These are phyloP conservation scores for Neurospora crassa DNA, from an alignment of 2,329 filamentous ascomycete species.

Conservation along the genomic window DNA sequence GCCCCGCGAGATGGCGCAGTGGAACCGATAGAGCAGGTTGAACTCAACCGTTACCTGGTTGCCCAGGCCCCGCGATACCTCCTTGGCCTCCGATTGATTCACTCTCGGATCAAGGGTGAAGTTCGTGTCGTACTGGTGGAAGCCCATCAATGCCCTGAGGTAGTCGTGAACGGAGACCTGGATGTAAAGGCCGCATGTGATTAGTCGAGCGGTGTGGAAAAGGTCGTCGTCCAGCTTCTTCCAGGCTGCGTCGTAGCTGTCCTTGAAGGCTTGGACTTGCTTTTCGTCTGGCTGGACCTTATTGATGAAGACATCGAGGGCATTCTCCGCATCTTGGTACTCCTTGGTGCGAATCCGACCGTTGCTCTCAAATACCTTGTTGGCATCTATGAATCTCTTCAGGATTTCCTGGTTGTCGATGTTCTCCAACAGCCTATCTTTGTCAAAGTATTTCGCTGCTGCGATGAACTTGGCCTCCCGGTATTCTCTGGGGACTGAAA, in stretches of 20 bases:
- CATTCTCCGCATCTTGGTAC: neutral
- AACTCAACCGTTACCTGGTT: conserved; percentile 62
- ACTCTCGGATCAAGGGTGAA: conserved; percentile 56
- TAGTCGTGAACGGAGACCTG: conserved; percentile 52
- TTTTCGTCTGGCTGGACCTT: neutral
- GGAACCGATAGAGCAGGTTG: conserved; percentile 58
- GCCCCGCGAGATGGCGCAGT: conserved; percentile 48
- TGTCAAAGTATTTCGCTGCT: neutral
- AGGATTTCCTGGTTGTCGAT: neutral
- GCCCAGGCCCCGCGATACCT: conserved; percentile 45
- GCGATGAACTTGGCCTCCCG: conserved; percentile 12
- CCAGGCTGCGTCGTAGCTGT: conserved; percentile 18
- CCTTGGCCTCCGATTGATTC: conserved; percentile 34
- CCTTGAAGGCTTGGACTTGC: neutral
- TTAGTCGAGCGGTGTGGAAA: conserved; percentile 41
- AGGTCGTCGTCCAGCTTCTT: conserved; percentile 28
- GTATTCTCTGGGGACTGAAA: conserved; percentile 21
- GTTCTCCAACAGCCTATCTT: neutral
- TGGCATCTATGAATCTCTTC: neutral
- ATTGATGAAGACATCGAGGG: neutral
- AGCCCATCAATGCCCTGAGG: conserved; percentile 49
- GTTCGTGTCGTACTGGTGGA: conserved; percentile 46
- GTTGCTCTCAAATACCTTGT: neutral
- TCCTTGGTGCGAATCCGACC: neutral
- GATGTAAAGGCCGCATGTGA: conserved; percentile 44